Base-by-base conservation (phyloP, 331 rosid genomes). In the Cydonia oblonga region DNA sequence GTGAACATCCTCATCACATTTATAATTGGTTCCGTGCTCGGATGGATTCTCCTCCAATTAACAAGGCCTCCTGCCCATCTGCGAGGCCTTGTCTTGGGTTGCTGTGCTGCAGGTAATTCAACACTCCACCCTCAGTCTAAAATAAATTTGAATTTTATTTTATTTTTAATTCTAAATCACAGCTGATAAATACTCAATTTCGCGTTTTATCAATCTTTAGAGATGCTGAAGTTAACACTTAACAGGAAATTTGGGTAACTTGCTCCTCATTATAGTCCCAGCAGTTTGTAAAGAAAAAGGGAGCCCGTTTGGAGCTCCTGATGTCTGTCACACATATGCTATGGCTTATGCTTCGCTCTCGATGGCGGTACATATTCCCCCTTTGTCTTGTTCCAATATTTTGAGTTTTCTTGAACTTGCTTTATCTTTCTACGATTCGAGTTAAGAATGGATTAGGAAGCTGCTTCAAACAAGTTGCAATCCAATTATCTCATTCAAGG, bases 321-420 rank as follows among this genome's bases (percentile, higher is more conserved):
- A 78, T 44, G 78, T 77, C 15, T 92, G 96, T 81, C 53, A 86
- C 75, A 73, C 84, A 33, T 79, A 81, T 61, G 98, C 96, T 32
- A 74, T 88, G 91, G 91, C 91, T 68, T 92, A 92, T 80, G 90
- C 85, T 83, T 90, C 96, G 20, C 96, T 92, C 77, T 92, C 98
- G 58, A 87, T 90, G 96, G 98, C 98, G 25, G 98, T 87, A 46
- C 54, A 32, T 58, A 46, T 23, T 59, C 62, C 68, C 23, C 29
- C 23, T 13, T 14, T 7, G 0, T 61, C 64, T 28, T 59, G 9
- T 25, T 6, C 28, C n/a, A 24, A 25, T 59, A 59, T 25, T 22
- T 64, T 29, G 15, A 12, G 12, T 16, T 46, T 46, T 25, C 44
- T 71, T 7, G 30, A 12, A 25, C 12, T 53, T 44, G 0, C 29